Conservation (phyloP, 2,329 filamentous ascomycete species). For the Xylariaceae sp. region DNA sequence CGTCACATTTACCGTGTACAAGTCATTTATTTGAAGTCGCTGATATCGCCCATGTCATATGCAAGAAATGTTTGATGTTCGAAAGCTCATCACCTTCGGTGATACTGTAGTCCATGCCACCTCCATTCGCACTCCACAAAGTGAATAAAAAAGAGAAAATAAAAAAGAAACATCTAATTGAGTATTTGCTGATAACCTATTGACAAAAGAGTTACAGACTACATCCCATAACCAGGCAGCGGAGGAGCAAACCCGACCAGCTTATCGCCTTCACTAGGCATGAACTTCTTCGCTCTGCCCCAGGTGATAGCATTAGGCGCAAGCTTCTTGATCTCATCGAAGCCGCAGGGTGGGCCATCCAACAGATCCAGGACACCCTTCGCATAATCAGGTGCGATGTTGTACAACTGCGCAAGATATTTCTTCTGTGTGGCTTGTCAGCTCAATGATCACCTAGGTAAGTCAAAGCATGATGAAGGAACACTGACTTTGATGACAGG, state of each 20-base stretch:
- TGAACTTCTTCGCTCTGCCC: conserved; percentile 46
- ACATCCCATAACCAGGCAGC: conserved; percentile 33
- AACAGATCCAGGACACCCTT: conserved; percentile 27
- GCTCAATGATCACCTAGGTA: neutral
- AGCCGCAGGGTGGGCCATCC: conserved; percentile 38
- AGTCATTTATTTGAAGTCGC: too few relatives aligned
- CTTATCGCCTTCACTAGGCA: conserved; percentile 37
- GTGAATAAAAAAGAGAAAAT: too few relatives aligned
- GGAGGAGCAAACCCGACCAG: conserved; percentile 38
- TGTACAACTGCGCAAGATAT: conserved; percentile 52
- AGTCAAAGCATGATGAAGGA: too few relatives aligned
- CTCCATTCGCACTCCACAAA: too few relatives aligned
- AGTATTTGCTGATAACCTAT: too few relatives aligned
- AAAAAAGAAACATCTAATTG: too few relatives aligned
- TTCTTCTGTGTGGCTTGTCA: conserved; percentile 31
- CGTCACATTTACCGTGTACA: too few relatives aligned
- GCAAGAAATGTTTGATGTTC: too few relatives aligned
- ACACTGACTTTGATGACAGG: conserved; percentile 39
- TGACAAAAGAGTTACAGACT: too few relatives aligned
- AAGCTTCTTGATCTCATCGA: conserved; percentile 44
- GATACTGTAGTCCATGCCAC: too few relatives aligned
- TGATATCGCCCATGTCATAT: too few relatives aligned
- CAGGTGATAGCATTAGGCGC: conserved; percentile 43
- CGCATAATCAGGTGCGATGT: conserved; percentile 46
- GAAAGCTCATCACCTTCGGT: too few relatives aligned